Evolutionary conservation across 2,329 filamentous ascomycete species (phyloP).

Genomic region (Cercospora sp.): DNA sequence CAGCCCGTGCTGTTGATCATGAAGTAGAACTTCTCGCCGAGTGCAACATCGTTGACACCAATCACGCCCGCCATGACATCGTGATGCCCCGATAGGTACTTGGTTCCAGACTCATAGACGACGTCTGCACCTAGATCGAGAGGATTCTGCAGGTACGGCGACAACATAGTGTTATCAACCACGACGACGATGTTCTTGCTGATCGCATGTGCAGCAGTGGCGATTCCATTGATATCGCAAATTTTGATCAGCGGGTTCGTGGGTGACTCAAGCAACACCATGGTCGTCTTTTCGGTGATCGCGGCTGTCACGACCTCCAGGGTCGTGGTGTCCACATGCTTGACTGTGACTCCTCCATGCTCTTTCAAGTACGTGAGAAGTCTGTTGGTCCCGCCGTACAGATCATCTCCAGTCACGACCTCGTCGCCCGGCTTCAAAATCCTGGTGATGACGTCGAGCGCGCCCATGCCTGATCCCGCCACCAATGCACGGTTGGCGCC

Average conservation of each 20-base stretch:
- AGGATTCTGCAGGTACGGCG: constrained; percentile 88
- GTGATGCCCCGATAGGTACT: constrained; percentile 96
- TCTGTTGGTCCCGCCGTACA: constrained; percentile 94
- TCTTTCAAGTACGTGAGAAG: constrained; percentile 88
- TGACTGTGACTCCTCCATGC: constrained; percentile 87
- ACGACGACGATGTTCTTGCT: constrained; percentile 81
- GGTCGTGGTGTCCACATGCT: constrained; percentile 92
- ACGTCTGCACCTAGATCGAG: constrained; percentile 93
- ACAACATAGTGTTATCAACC: constrained; percentile 99
- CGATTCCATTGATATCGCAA: constrained; percentile 82
- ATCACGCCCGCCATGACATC: constrained; percentile 99
- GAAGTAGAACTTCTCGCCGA: constrained; percentile 92
- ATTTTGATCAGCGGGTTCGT: constrained; percentile 99
- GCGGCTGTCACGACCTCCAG: constrained; percentile 68
- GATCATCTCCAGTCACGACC: constrained; percentile 93
- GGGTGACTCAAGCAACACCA: constrained; percentile 94
- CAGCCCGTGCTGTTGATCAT: constrained; percentile 96
- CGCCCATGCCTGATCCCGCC: constrained; percentile 96
- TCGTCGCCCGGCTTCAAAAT: constrained; percentile 90
- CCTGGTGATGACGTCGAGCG: constrained; percentile 91
- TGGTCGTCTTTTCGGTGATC: constrained; percentile 78
- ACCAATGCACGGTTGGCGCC: constrained; percentile 86
- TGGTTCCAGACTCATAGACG: constrained; percentile 96
- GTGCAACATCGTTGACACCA: constrained; percentile 76
- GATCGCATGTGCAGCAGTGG: constrained; percentile 70